Evolutionary conservation across 2,329 filamentous ascomycete genomes (phyloP).

Genomic region (Penicillium capsulatum): DNA sequence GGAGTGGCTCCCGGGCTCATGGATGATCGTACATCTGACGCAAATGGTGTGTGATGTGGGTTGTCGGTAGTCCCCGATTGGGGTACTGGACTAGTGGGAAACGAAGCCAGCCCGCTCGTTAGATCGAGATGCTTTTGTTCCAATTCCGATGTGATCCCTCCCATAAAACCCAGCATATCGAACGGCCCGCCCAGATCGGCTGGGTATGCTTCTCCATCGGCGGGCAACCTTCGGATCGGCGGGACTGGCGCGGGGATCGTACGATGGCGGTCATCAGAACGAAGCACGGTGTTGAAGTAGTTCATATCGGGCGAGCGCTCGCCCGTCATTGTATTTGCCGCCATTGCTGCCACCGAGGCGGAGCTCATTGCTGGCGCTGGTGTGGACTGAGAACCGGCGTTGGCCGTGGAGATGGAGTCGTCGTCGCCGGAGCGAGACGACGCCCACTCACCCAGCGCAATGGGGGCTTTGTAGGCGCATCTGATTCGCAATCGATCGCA

Average conservation of each 20-base stretch:
- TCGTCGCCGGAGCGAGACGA: conserved; percentile 7
- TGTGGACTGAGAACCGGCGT: conserved; percentile 8
- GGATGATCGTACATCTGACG: conserved; percentile 6
- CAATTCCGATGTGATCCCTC: conserved; percentile 35
- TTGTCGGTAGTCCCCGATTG: conserved; percentile 7
- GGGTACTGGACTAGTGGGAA: conserved; percentile 11
- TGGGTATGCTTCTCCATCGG: conserved; percentile 10
- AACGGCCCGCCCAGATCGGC: conserved; percentile 23
- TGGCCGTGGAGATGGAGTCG: conserved; percentile 2
- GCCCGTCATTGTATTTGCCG: conserved; percentile 5
- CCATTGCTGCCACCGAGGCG: conserved; percentile 5
- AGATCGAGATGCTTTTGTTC: conserved; percentile 34
- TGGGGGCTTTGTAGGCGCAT: conserved; percentile 29
- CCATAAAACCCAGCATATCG: conserved; percentile 37
- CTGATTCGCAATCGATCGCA: conserved; percentile 31
- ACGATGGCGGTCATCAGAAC: conserved; percentile 23
- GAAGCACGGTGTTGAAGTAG: conserved; percentile 29
- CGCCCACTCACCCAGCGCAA: conserved; percentile 13
- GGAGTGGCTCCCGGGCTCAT: conserved; percentile 15
- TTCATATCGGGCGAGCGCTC: conserved; percentile 22
- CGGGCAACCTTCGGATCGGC: conserved; percentile 7
- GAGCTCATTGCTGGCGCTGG: conserved; percentile 12
- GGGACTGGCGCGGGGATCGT: conserved; percentile 9
- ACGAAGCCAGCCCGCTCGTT: conserved; percentile 20
- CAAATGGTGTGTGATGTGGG: conserved; percentile 10